Percentiles rank a stretch among this genome's conserved stretches.
These are phyloP conservation scores for Colletotrichum euphorbiae DNA, from an alignment of 2,329 filamentous ascomycete genomes.

Conservation along the genomic window DNA sequence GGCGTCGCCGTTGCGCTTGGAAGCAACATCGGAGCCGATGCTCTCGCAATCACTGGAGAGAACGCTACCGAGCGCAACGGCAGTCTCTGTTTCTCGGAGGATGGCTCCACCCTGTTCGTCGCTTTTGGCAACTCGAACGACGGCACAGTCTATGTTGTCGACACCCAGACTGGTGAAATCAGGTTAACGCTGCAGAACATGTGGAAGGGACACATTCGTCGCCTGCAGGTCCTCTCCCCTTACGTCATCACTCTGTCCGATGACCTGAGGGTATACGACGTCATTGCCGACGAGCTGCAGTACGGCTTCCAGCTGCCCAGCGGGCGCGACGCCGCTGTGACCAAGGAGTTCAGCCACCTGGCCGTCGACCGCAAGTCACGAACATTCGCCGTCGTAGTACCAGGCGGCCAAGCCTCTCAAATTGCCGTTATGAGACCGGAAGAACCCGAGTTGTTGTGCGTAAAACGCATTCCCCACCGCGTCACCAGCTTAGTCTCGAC, in stretches of 20 bases:
- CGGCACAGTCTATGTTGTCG: slow-evolving; percentile 79
- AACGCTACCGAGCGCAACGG: slow-evolving; percentile 62
- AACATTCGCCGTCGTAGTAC: slow-evolving; percentile 74
- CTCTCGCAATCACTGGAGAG: slow-evolving; percentile 45
- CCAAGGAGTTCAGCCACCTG: slow-evolving; percentile 68
- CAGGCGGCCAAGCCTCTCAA: slow-evolving; percentile 59
- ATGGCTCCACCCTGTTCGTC: slow-evolving; percentile 85
- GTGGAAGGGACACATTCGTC: slow-evolving; percentile 72
- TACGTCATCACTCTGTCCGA: slow-evolving; percentile 82
- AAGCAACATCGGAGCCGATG: slow-evolving; percentile 49
- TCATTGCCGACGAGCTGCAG: slow-evolving; percentile 80
- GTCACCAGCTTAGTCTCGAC: slow-evolving; percentile 76
- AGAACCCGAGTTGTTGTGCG: slow-evolving; percentile 67
- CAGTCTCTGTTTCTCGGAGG: slow-evolving; percentile 81
- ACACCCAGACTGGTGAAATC: slow-evolving; percentile 75
- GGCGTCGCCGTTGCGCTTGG: slow-evolving; percentile 48
- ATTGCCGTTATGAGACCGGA: slow-evolving; percentile 76
- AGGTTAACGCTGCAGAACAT: slow-evolving; percentile 75
- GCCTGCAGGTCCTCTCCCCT: slow-evolving; percentile 77
- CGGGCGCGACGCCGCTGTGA: slow-evolving; percentile 46
- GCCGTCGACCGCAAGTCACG: slow-evolving; percentile 75
- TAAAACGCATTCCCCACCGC: slow-evolving; percentile 66
- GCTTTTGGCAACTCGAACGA: slow-evolving; percentile 66
- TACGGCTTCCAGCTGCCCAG: slow-evolving; percentile 71
- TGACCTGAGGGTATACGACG: slow-evolving; percentile 82